phyloP scores from a whole-genome alignment of 306 rosid species.

The Corylus americana region DNA sequence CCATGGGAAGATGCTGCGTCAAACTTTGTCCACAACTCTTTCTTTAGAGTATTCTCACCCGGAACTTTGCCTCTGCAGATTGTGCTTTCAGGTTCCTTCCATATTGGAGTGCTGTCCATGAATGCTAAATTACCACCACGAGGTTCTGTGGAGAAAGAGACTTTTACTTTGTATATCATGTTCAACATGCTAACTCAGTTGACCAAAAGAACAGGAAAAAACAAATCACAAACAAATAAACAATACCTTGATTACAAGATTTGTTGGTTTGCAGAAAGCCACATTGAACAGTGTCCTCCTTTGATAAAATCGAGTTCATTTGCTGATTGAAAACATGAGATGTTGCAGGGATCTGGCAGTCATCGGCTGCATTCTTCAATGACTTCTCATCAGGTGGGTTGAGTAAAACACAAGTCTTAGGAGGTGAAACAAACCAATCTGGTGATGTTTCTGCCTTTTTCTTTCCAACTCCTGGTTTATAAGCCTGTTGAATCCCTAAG shows the following conservation, averaged over 20 bases:
- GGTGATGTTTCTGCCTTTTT: conserved; percentile 66
- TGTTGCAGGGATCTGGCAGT: conserved; percentile 7
- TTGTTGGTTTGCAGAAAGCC: conserved; percentile 37
- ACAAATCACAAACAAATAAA: conserved; percentile 2
- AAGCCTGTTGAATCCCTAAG: conserved; percentile 43
- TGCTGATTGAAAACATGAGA: conserved; percentile 21
- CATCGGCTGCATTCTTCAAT: conserved; percentile 33
- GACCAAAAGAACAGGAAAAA: conserved; percentile 2
- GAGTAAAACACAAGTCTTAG: conserved; percentile 81
- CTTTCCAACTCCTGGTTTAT: conserved; percentile 46
- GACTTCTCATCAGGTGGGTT: conserved; percentile 62
- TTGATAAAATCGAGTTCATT: conserved; percentile 10
- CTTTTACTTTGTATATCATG: not conserved
- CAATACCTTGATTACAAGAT: conserved; percentile 49
- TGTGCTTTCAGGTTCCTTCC: conserved; percentile 56
- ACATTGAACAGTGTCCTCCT: conserved; percentile 28
- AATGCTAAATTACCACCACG: conserved; percentile 36
- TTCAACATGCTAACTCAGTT: conserved; percentile 18
- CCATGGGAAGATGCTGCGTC: conserved; percentile 69
- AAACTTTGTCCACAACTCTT: conserved; percentile 84
- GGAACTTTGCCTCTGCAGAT: conserved; percentile 55
- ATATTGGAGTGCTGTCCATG: conserved; percentile 62
- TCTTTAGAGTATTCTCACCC: conserved; percentile 91
- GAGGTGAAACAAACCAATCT: conserved; percentile 83
- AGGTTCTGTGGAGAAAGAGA: conserved; percentile 31